phyloP scores from a whole-genome alignment of 2,329 filamentous ascomycete genomes.

The Calonectria crousiana region DNA sequence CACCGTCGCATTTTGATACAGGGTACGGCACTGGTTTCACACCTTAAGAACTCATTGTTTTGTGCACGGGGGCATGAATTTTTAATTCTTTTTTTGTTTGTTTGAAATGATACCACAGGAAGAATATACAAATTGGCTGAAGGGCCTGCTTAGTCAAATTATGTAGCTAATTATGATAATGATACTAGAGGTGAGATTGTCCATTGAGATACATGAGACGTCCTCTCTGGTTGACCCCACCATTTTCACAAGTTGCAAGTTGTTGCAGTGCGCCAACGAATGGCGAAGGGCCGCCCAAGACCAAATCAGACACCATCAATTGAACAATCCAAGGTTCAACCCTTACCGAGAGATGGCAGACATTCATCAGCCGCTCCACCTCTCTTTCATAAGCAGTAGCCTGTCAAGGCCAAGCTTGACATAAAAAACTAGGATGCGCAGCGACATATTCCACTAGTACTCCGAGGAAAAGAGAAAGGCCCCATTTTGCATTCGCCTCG shows the following conservation, averaged over 20 bases:
- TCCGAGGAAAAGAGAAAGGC: neutral
- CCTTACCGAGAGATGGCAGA: too few species aligned
- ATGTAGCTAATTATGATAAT: neutral
- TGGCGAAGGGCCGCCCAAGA: neutral
- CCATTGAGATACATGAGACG: neutral
- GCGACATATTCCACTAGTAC: neutral
- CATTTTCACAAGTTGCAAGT: neutral
- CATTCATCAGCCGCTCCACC: neutral
- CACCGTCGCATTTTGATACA: neutral
- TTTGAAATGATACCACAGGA: neutral
- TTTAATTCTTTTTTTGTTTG: neutral
- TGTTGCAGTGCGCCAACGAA: neutral
- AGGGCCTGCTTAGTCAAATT: neutral
- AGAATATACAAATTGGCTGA: neutral
- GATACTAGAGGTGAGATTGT: neutral
- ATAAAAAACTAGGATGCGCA: neutral
- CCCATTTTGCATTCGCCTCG: constrained; percentile 12
- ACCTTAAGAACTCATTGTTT: neutral
- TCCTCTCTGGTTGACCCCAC: neutral
- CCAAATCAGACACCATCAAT: neutral
- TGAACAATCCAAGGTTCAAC: neutral
- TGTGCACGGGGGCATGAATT: too few species aligned
- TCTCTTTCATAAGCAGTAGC: too few species aligned
- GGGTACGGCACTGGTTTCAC: constrained; percentile 28
- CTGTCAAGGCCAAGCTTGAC: neutral